Evolutionary conservation across 805 yeast genomes (phyloP).

Genomic region (Candida hispaniensis): DNA sequence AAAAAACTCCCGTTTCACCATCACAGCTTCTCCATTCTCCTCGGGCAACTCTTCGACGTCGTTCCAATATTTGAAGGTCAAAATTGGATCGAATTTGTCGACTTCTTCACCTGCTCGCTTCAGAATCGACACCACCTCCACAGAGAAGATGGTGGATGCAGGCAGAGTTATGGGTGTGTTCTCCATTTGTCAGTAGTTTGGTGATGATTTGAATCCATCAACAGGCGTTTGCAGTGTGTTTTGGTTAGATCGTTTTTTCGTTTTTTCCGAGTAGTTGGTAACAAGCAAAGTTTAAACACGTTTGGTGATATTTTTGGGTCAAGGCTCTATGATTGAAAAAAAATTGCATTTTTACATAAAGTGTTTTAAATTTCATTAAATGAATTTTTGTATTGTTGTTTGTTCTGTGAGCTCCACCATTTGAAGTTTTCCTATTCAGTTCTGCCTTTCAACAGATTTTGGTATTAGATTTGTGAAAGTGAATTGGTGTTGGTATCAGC

Average conservation of each 20-base stretch:
- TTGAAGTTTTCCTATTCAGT: too few relatives aligned
- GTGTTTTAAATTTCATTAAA: too few relatives aligned
- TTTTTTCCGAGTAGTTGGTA: slow-evolving; percentile 1
- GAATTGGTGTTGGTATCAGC: too few relatives aligned
- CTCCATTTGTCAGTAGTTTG: slow-evolving; percentile 2
- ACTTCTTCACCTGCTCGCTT: slow-evolving; percentile 38
- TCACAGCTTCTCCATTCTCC: slow-evolving; percentile 23
- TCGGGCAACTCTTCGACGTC: slow-evolving; percentile 33
- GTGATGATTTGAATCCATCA: slow-evolving; percentile 1
- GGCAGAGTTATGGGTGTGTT: slow-evolving; percentile 46
- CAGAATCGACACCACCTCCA: slow-evolving; percentile 45
- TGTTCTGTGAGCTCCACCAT: too few relatives aligned
- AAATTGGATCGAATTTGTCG: slow-evolving; percentile 41
- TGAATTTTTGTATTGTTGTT: neutral
- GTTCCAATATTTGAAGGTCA: slow-evolving; percentile 59
- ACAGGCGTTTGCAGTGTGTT: slow-evolving; percentile 15
- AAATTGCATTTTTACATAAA: too few relatives aligned
- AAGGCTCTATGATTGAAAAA: too few relatives aligned
- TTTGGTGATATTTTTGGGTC: too few relatives aligned
- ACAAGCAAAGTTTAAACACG: neutral
- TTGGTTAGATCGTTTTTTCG: slow-evolving; percentile 8
- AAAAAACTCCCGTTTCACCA: slow-evolving; percentile 30
- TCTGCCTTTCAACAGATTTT: too few relatives aligned
- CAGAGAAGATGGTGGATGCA: slow-evolving; percentile 55
- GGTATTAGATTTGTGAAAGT: too few relatives aligned